Conservation (phyloP, 768 basidiomycete genomes). For the Leccinum longicurvipes region DNA sequence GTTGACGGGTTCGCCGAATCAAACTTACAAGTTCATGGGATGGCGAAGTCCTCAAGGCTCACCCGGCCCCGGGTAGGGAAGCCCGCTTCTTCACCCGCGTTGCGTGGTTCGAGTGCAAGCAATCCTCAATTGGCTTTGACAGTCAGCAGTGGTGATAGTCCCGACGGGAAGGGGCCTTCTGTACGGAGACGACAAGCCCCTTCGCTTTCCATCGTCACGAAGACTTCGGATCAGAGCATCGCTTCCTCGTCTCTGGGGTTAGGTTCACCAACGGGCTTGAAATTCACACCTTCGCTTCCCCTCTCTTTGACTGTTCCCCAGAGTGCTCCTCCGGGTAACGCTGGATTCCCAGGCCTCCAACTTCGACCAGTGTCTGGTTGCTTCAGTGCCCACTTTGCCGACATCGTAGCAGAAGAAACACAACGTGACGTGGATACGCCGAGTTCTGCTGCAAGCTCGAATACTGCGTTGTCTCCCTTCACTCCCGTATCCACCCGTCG, state of each 20-base stretch:
- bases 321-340: slow-evolving; percentile 63
- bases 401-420: slow-evolving; percentile 35
- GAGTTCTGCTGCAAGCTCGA: slow-evolving; percentile 43
- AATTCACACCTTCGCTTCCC: slow-evolving; percentile 8
- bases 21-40: slow-evolving; percentile 18
- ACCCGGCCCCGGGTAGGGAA: slow-evolving; percentile 37
- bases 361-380: slow-evolving; percentile 73
- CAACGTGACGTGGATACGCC: slow-evolving; percentile 48
- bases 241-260: slow-evolving; percentile 13
- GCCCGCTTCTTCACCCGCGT: slow-evolving; percentile 38
- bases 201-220: slow-evolving; percentile 29
- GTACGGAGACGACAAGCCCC: slow-evolving; percentile 30
- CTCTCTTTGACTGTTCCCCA: slow-evolving; percentile 36
- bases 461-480: slow-evolving; percentile 44
- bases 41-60: slow-evolving; percentile 30
- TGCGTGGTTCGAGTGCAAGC: slow-evolving; percentile 22
- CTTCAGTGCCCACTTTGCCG: slow-evolving; percentile 68
- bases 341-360: slow-evolving; percentile 63
- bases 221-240: slow-evolving; percentile 12
- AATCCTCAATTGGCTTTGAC: slow-evolving; percentile 16
- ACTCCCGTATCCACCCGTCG: slow-evolving; percentile 38
- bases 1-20: slow-evolving; percentile 35
- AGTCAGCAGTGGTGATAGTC: slow-evolving; percentile 3
- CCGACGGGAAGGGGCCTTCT: slow-evolving; percentile 22
- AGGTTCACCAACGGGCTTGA: slow-evolving; percentile 7